Conservation (phyloP, 2,329 filamentous ascomycete genomes). For the Chaetomiaceae sp. region DNA sequence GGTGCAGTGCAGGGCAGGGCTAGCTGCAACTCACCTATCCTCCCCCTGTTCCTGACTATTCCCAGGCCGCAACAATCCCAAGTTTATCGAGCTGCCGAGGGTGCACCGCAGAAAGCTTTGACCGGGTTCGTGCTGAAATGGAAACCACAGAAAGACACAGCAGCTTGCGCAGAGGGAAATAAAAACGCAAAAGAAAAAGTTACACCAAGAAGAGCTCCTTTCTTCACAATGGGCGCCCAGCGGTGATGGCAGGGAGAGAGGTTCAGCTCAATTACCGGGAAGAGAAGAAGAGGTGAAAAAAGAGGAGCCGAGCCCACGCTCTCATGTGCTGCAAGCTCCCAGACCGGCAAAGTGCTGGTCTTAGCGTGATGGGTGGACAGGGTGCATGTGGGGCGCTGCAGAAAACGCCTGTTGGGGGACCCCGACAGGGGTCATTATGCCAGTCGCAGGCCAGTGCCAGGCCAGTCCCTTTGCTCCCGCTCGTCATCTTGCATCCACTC, state of each 20-base stretch:
- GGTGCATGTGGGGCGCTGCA: not conserved
- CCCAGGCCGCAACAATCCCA: conserved; percentile 8
- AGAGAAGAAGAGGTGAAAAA: conserved; percentile 10
- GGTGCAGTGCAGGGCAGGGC: not conserved
- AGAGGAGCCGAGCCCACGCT: conserved; percentile 15
- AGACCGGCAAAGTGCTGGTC: conserved; percentile 11
- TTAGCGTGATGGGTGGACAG: conserved; percentile 10
- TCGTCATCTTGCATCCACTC: conserved; percentile 12
- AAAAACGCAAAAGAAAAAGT: not conserved
- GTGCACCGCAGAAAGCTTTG: conserved; percentile 10
- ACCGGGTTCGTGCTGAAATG: not conserved
- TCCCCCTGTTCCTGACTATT: conserved; percentile 6
- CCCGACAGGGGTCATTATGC: conserved; percentile 4
- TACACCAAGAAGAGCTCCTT: not conserved
- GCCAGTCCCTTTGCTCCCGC: not conserved
- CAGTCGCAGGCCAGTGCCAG: not conserved
- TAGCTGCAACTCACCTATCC: conserved; percentile 13
- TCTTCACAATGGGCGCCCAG: conserved; percentile 4
- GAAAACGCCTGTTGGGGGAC: not conserved
- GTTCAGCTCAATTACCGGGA: conserved; percentile 9
- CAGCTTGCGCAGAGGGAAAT: not conserved
- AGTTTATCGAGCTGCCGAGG: not conserved
- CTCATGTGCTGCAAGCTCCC: conserved; percentile 12
- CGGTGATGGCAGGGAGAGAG: conserved; percentile 4
- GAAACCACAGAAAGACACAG: not conserved